Percentiles rank a stretch among this genome's conserved stretches.
phyloP scores from a whole-genome alignment of 768 basidiomycete species.

The Flagelloscypha sp. region DNA sequence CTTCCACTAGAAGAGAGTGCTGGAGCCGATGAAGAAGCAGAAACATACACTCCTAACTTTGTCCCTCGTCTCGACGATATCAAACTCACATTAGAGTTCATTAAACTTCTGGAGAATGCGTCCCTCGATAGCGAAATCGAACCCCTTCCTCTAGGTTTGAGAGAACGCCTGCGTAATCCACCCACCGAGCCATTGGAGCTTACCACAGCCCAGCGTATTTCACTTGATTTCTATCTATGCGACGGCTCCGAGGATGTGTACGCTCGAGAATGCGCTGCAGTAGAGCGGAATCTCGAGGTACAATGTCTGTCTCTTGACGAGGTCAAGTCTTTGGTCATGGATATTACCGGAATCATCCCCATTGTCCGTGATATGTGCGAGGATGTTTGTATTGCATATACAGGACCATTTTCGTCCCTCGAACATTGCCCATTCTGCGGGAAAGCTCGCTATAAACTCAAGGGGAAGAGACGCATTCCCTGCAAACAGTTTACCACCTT shows the following conservation, averaged over 20 bases:
- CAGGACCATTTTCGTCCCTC: conserved; percentile 23
- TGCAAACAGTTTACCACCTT: conserved; percentile 27
- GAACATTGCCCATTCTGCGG: conserved; percentile 24
- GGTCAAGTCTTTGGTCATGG: conserved; percentile 18
- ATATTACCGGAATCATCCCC: conserved; percentile 26
- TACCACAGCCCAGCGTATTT: conserved; percentile 19
- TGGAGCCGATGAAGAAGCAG: too few species aligned
- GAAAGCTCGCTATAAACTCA: conserved; percentile 19
- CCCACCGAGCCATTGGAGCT: conserved; percentile 10
- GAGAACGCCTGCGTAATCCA: conserved; percentile 22
- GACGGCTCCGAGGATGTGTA: conserved; percentile 25
- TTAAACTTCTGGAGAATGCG: conserved; percentile 15
- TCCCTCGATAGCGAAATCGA: conserved; percentile 18
- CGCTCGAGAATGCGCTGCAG: conserved; percentile 13
- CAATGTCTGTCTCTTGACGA: conserved; percentile 22
- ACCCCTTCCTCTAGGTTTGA: conserved; percentile 10
- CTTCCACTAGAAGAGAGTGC: too few species aligned
- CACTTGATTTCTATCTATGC: conserved; percentile 23
- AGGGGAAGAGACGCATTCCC: conserved; percentile 15
- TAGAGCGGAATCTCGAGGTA: conserved; percentile 17
- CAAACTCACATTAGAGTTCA: conserved; percentile 13
- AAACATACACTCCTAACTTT: too few species aligned
- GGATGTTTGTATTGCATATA: conserved; percentile 31
- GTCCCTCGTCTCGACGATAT: conserved; percentile 17
- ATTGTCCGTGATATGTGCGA: conserved; percentile 33